Conservation (phyloP, 768 basidiomycete genomes). For the Inosperma sp. region DNA sequence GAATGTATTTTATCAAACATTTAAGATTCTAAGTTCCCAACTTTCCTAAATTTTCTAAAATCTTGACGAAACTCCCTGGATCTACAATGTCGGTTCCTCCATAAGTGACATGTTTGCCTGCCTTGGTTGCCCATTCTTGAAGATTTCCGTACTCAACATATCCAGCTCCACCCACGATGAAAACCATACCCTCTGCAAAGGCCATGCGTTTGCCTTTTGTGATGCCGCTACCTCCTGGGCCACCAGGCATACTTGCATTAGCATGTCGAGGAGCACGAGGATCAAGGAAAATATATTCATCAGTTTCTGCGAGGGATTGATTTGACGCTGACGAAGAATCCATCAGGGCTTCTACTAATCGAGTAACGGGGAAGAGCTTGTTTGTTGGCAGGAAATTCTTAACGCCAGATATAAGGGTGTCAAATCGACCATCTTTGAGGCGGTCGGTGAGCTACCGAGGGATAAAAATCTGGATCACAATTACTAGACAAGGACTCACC, state of each 20-base stretch:
- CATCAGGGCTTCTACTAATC: constrained; percentile 94
- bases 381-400: constrained; percentile 96
- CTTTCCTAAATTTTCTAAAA: constrained; percentile 63
- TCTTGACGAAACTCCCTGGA: constrained; percentile 76
- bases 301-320: constrained; percentile 92
- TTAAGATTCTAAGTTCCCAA: constrained; percentile 19
- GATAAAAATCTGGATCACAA: not conserved
- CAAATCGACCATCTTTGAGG: constrained; percentile 91
- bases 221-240: constrained; percentile 42
- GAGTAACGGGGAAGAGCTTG: constrained; percentile 88
- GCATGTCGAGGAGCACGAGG: constrained; percentile 71
- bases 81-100: constrained; percentile 95
- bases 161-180: constrained; percentile 93
- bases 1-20: constrained; percentile 10
- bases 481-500: constrained; percentile 41
- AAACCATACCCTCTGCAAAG: constrained; percentile 85
- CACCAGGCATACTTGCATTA: constrained; percentile 49
- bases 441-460: constrained; percentile 76
- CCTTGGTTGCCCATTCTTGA: constrained; percentile 84
- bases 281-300: constrained; percentile 93
- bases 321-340: constrained; percentile 92
- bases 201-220: constrained; percentile 55
- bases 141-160: constrained; percentile 98
- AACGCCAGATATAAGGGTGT: constrained; percentile 95
- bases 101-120: constrained; percentile 84